phyloP scores from a whole-genome alignment of 2,329 filamentous ascomycete species.

The Lachnellula cervina region DNA sequence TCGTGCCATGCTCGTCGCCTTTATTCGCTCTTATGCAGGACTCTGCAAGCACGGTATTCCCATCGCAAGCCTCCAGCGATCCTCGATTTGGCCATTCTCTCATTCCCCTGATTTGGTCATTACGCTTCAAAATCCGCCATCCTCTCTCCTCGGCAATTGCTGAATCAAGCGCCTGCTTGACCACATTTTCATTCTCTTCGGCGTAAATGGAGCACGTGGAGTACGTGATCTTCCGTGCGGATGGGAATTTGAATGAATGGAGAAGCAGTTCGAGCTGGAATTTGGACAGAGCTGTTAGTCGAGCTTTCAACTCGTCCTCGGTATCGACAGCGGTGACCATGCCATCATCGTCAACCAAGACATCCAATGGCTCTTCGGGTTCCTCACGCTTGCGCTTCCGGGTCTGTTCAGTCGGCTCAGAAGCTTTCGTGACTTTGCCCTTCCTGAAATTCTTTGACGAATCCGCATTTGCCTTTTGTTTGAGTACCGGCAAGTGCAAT shows the following conservation, averaged over 20 bases:
- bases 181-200: conserved; percentile 85
- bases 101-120: conserved; percentile 73
- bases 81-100: conserved; percentile 68
- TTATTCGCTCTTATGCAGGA: conserved; percentile 79
- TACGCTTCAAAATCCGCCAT: conserved; percentile 71
- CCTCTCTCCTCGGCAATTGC: conserved; percentile 59
- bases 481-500: conserved; percentile 51
- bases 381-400: conserved; percentile 30
- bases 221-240: conserved; percentile 74
- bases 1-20: conserved; percentile 75
- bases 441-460: conserved; percentile 30
- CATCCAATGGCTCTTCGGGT: conserved; percentile 21
- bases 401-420: conserved; percentile 16
- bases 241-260: conserved; percentile 79
- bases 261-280: conserved; percentile 80
- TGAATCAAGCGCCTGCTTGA: conserved; percentile 65
- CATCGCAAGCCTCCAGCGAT: conserved; percentile 40
- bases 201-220: conserved; percentile 89
- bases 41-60: conserved; percentile 55
- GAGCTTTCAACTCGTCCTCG: conserved; percentile 53
- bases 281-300: conserved; percentile 67
- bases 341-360: conserved; percentile 52
- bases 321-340: conserved; percentile 47
- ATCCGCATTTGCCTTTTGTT: conserved; percentile 30
- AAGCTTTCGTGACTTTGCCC: conserved; percentile 13